Percentiles rank a stretch among this genome's conserved stretches.
Conservation (phyloP, 495 filamentous ascomycete genomes). For the Aspergillus nidulans region DNA sequence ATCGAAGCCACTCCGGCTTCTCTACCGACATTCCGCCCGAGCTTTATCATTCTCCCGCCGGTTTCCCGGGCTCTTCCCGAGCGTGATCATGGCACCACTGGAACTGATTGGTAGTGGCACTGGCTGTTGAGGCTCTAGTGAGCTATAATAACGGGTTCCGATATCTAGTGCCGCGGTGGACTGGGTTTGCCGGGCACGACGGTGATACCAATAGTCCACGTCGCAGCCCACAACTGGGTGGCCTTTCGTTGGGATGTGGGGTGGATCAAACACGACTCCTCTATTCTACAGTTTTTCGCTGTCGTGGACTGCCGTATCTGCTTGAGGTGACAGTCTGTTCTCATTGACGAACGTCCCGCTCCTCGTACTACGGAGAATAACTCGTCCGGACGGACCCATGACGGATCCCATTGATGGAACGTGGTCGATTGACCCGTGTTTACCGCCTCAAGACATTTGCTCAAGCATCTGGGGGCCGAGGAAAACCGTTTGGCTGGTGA, state of each 20-base stretch:
- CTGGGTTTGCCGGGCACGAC: neutral
- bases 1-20: neutral
- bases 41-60: neutral
- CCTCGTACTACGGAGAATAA: neutral
- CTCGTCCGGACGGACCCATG: neutral
- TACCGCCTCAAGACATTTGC: neutral
- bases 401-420: neutral
- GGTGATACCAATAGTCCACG: neutral
- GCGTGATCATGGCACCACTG: neutral
- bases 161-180: neutral
- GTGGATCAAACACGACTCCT: neutral
- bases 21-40: neutral
- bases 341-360: neutral
- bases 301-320: neutral
- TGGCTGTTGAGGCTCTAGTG: neutral
- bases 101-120: neutral
- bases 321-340: neutral
- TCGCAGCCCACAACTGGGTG: neutral
- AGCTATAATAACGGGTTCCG: neutral
- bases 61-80: neutral
- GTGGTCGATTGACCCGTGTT: neutral
- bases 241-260: neutral
- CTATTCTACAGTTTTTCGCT: neutral
- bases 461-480: neutral
- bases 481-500: neutral